Evolutionary conservation across 108 stramenopile species (phyloP), one percentile per base, ranked within the genome.

Genomic region (Schizochytrium sp.): DNA sequence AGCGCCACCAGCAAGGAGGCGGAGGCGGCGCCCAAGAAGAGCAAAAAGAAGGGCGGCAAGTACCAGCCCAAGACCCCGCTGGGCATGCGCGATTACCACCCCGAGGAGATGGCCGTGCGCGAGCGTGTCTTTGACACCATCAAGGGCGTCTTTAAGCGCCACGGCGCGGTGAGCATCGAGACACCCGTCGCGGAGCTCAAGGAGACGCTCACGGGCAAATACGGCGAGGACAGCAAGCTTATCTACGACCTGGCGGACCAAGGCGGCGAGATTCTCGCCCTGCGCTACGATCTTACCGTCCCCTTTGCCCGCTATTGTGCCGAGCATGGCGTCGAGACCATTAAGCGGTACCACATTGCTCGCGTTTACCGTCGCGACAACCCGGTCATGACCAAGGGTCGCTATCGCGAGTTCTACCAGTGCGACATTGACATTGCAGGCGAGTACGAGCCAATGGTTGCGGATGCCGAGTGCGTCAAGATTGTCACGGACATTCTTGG

Each of bases 371-470:
- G 97, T 29, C 92, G 97, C 34, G 97, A 97, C 92, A 94, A 97
- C 57, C 96, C 96, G 10, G 89, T 91, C 58, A 89, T 97, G 90
- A 90, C 93, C 55, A 93, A 90, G 51, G 97, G 97, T 53, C 92
- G 96, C 29, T 97, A 96, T 90, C 94, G 97, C 59, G 97, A 97
- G 87, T 97, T 97, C 91, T 97, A 97, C 91, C 97, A 97, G 89
- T 97, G 97, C 87, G 97, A 97, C 87, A 96, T 97, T 72, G 97
- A 97, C 90, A 95, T 97, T 60, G 97, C 95, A 19, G 95, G 95
- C 19, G 51, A 87, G 57, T 94, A 94, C 87, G 92, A 91, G 12
- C 88, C 94, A 34, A 97, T 97, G 97, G 95, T 96, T 5, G 94
- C 96, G 8, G 97, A 97, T 90, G 94, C 96, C 14, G 97, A 97